phyloP scores from a whole-genome alignment of 148 eudicot species.

The Fallopia convolvulus region DNA sequence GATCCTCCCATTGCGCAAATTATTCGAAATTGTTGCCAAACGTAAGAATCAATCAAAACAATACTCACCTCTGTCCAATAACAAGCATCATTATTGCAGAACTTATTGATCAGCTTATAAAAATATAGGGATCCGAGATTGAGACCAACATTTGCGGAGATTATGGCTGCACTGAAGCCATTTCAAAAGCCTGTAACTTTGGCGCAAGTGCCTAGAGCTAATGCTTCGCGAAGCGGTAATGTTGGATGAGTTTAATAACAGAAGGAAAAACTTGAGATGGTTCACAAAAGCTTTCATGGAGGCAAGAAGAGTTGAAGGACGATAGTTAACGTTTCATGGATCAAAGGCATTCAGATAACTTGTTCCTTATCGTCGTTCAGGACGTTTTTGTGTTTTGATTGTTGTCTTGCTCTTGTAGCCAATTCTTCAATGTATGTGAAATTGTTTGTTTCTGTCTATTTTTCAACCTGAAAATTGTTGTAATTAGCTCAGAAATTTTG shows the following conservation, averaged over 20 bases:
- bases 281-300: background rate
- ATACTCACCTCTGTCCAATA: background rate
- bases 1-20: slow-evolving; percentile 76
- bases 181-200: slow-evolving; percentile 61
- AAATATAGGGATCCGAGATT: slow-evolving; percentile 61
- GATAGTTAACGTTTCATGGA: background rate
- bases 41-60: slow-evolving; percentile 48
- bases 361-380: background rate
- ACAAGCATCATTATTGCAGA: background rate
- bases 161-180: slow-evolving; percentile 79
- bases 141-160: slow-evolving; percentile 79
- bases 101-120: background rate
- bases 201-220: slow-evolving; percentile 38
- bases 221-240: slow-evolving; percentile 26
- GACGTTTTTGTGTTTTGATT: background rate
- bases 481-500: slow-evolving; percentile 11
- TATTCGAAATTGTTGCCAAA: slow-evolving; percentile 76
- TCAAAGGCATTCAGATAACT: slow-evolving; percentile 7
- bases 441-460: background rate
- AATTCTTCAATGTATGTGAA: background rate
- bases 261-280: background rate
- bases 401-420: slow-evolving; percentile 7
- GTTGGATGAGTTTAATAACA: background rate
- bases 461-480: background rate
- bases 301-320: background rate